Evolutionary conservation across 371 early-diverging fungal species (phyloP).

Genomic region (Rhizopus delemar): DNA sequence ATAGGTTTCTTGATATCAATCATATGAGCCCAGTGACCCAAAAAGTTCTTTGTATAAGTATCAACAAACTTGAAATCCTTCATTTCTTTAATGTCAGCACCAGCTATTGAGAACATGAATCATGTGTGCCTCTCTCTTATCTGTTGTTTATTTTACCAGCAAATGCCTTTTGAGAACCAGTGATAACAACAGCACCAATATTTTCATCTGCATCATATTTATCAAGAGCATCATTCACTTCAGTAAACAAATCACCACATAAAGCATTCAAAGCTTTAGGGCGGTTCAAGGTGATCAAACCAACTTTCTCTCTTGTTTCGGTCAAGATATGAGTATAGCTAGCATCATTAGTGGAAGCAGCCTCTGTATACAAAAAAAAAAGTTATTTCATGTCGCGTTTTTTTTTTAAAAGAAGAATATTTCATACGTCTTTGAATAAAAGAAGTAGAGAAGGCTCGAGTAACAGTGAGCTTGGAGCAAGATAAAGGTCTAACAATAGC

Average conservation of each 20-base stretch:
- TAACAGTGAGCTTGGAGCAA: constrained; percentile 29
- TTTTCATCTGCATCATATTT: constrained; percentile 74
- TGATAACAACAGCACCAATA: constrained; percentile 92
- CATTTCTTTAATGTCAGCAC: constrained; percentile 99
- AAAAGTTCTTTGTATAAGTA: constrained; percentile 89
- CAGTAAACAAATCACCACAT: constrained; percentile 85
- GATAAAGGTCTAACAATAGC: constrained; percentile 44
- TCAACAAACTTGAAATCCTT: constrained; percentile 78
- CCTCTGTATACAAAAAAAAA: constrained; percentile 19
- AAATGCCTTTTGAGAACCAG: constrained; percentile 95
- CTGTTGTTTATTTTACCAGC: constrained; percentile 63
- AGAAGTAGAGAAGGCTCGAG: constrained; percentile 40
- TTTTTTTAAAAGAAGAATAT: constrained; percentile 1
- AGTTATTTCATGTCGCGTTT: constrained; percentile 9
- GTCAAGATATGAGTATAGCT: constrained; percentile 70
- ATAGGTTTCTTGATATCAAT: constrained; percentile 91
- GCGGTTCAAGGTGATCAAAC: constrained; percentile 87
- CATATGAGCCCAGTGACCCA: constrained; percentile 94
- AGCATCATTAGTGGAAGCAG: constrained; percentile 36
- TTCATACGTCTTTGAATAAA: constrained; percentile 40
- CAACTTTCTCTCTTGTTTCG: constrained; percentile 85
- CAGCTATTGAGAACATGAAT: constrained; percentile 59
- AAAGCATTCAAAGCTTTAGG: constrained; percentile 98
- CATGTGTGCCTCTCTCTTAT: neutral
- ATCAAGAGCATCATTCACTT: constrained; percentile 87